Evolutionary conservation across 768 basidiomycete species (phyloP).

Genomic region (Tulasnella sp.): DNA sequence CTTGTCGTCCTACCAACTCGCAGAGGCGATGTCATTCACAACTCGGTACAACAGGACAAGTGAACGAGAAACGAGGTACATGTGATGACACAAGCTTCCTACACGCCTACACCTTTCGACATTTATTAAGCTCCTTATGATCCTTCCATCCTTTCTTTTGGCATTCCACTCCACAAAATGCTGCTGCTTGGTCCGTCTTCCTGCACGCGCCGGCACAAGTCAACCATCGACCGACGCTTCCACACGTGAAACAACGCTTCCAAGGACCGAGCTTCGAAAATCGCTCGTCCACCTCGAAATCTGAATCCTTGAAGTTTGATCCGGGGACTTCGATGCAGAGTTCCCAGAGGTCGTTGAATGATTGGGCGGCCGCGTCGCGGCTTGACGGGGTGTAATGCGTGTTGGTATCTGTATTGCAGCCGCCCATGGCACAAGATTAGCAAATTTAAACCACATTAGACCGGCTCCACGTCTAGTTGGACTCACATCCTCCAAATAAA

Average conservation of each 20-base stretch:
- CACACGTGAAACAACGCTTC: constrained; percentile 43
- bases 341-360: constrained; percentile 43
- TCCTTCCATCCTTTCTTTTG: constrained; percentile 7
- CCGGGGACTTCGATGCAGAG: constrained; percentile 40
- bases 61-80: neutral
- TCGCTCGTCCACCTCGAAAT: constrained; percentile 40
- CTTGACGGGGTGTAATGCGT: constrained; percentile 39
- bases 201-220: constrained; percentile 36
- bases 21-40: neutral
- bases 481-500: constrained; percentile 39
- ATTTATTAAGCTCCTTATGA: constrained; percentile 2
- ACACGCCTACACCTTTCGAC: neutral
- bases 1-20: neutral
- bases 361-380: constrained; percentile 33
- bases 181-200: constrained; percentile 2
- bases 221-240: constrained; percentile 39
- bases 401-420: constrained; percentile 35
- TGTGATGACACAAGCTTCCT: neutral
- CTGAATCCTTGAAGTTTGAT: constrained; percentile 39
- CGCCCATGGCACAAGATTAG: neutral
- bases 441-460: neutral
- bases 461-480: neutral
- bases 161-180: constrained; percentile 3
- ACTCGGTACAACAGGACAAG: neutral
- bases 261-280: constrained; percentile 42